phyloP scores from a whole-genome alignment of 2,329 filamentous ascomycete species.

The Colletotrichum gloeosporioides region DNA sequence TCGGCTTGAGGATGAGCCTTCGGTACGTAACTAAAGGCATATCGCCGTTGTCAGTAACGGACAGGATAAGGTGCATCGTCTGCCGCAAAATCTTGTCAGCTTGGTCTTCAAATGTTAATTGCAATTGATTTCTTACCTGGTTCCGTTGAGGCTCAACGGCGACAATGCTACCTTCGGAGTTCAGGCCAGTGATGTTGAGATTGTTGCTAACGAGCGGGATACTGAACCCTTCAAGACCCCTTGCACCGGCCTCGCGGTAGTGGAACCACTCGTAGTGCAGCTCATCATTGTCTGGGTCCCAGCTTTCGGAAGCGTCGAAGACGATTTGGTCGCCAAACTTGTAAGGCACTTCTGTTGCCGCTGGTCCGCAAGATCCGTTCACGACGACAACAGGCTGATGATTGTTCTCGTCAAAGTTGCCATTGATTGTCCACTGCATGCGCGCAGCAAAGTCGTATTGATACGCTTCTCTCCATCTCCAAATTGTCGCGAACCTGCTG shows the following conservation, averaged over 20 bases:
- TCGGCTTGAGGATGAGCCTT: conserved; percentile 39
- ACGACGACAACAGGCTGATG: conserved; percentile 50
- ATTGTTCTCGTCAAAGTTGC: conserved; percentile 35
- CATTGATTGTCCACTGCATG: conserved; percentile 40
- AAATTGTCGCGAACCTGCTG: conserved; percentile 39
- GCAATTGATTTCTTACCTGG: not conserved
- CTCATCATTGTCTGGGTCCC: conserved; percentile 48
- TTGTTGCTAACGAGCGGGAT: conserved; percentile 18
- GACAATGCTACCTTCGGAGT: conserved; percentile 12
- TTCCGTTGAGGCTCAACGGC: not conserved
- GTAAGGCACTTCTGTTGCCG: conserved; percentile 34
- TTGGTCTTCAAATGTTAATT: not conserved
- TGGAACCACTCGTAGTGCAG: conserved; percentile 56
- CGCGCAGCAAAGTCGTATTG: conserved; percentile 46
- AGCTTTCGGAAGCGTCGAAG: conserved; percentile 49
- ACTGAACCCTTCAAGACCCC: not conserved
- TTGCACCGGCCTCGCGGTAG: conserved; percentile 37
- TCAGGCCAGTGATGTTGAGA: conserved; percentile 30
- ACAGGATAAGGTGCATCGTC: conserved; percentile 52
- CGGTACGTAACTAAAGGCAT: conserved; percentile 51
- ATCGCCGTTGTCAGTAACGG: conserved; percentile 47
- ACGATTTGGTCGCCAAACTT: conserved; percentile 41
- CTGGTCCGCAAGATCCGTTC: conserved; percentile 44
- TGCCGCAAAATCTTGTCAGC: conserved; percentile 39
- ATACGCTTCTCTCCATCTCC: conserved; percentile 44